phyloP scores from a whole-genome alignment of 2,329 filamentous ascomycete species.

The Nemania sp. region DNA sequence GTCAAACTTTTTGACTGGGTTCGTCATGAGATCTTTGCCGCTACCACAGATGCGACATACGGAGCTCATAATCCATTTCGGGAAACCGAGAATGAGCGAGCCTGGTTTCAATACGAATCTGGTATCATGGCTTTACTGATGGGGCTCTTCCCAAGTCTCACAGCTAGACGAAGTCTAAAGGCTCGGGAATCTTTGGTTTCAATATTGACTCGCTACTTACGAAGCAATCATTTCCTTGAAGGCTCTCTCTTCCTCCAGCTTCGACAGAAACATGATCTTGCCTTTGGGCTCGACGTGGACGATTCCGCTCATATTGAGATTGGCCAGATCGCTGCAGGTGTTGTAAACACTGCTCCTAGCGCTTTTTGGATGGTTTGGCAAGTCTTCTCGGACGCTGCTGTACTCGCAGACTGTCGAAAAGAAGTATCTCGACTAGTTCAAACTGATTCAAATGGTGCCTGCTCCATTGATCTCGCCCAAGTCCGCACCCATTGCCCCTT shows the following conservation, averaged over 20 bases:
- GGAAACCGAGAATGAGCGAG: conserved; percentile 12
- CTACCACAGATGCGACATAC: conserved; percentile 22
- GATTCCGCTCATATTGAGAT: conserved; percentile 19
- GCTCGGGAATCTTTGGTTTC: conserved; percentile 12
- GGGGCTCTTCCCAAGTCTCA: conserved; percentile 18
- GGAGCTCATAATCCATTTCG: conserved; percentile 27
- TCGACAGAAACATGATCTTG: conserved; percentile 14
- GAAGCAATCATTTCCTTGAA: conserved; percentile 13
- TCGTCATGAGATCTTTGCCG: conserved; percentile 45
- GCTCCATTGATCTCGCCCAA: conserved; percentile 21
- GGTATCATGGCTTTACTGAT: conserved; percentile 17
- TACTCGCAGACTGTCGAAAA: conserved; percentile 16
- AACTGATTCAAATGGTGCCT: conserved; percentile 10
- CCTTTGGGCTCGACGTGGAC: conserved; percentile 15
- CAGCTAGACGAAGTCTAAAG: conserved; percentile 10
- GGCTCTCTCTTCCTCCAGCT: conserved; percentile 21
- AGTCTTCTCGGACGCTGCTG: conserved; percentile 15
- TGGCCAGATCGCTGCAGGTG: conserved; percentile 17
- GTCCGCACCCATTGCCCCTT: conserved; percentile 14
- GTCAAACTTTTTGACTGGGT: conserved; percentile 26
- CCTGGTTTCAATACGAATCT: conserved; percentile 19
- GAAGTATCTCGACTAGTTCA: conserved; percentile 20
- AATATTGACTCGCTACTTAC: conserved; percentile 19
- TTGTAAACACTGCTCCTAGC: conserved; percentile 22
- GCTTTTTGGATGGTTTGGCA: conserved; percentile 23